These are phyloP conservation scores for Claviceps spartinae DNA, from an alignment of 2,329 filamentous ascomycete species.

Conservation along the genomic window DNA sequence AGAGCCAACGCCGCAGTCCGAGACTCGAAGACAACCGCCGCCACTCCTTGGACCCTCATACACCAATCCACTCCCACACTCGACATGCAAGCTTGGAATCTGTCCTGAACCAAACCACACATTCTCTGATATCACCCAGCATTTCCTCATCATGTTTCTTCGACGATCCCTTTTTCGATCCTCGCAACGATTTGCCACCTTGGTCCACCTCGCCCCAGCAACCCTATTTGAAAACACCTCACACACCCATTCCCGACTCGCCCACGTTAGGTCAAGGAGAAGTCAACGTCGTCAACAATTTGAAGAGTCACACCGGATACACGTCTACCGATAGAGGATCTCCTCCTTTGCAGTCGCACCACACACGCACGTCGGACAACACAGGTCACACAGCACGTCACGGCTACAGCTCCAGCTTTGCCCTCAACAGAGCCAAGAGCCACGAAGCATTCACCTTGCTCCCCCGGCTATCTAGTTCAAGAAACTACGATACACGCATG, in stretches of 20 bases:
- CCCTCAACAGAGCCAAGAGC: constrained; percentile 10
- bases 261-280: constrained; percentile 3
- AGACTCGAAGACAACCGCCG: not conserved
- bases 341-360: not conserved
- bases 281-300: not conserved
- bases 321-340: not conserved
- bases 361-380: not conserved
- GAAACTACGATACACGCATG: not conserved
- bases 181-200: not conserved
- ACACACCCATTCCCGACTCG: constrained; percentile 3
- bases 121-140: not conserved
- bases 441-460: constrained; percentile 12
- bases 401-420: constrained; percentile 11
- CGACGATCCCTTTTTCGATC: not conserved
- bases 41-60: not conserved
- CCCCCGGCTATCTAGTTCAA: constrained; percentile 4
- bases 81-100: constrained; percentile 1
- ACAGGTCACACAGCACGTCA: not conserved
- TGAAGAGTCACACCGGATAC: not conserved
- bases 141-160: not conserved
- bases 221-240: not conserved
- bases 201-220: not conserved
- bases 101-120: not conserved
- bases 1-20: not conserved
- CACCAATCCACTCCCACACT: not conserved